Percentiles rank a stretch among this genome's conserved stretches.
phyloP scores from a whole-genome alignment of 2,329 filamentous ascomycete genomes.

The Hypoxylon sp. region DNA sequence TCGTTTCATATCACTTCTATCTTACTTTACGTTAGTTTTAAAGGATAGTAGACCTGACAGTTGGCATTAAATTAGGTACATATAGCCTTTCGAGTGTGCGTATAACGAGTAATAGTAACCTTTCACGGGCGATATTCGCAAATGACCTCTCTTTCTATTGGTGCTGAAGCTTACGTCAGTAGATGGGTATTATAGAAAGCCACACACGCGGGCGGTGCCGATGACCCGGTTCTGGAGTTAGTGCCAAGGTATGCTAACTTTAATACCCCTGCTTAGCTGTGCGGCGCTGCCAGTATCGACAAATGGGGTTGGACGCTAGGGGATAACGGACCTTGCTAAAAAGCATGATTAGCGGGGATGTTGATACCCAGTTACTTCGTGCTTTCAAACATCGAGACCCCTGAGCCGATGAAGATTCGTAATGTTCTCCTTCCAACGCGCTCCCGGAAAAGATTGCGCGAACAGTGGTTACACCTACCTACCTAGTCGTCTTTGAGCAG shows the following conservation, averaged over 20 bases:
- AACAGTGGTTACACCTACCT: neutral
- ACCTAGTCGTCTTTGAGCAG: constrained; percentile 21
- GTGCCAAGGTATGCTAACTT: constrained; percentile 22
- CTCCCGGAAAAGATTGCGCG: neutral
- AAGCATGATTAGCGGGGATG: constrained; percentile 21
- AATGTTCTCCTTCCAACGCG: constrained; percentile 22
- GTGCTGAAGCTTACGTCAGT: neutral
- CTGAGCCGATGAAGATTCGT: constrained; percentile 19
- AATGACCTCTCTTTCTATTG: neutral
- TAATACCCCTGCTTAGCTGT: constrained; percentile 12
- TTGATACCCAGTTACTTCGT: neutral
- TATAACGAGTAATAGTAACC: too few species aligned
- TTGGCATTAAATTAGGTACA: neutral
- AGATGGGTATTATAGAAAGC: neutral
- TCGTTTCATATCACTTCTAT: neutral
- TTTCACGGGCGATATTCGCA: neutral
- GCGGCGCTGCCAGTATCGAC: constrained; percentile 14
- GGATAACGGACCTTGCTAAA: constrained; percentile 16
- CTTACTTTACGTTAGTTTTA: neutral
- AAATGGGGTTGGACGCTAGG: constrained; percentile 26
- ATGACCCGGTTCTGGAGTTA: constrained; percentile 31
- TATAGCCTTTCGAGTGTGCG: neutral
- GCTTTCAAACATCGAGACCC: constrained; percentile 19
- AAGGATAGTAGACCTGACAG: neutral
- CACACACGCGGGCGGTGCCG: constrained; percentile 25